These are phyloP conservation scores for Cenchrus purpureus DNA, from an alignment of 176 grass and related monocot species.

Conservation along the genomic window DNA sequence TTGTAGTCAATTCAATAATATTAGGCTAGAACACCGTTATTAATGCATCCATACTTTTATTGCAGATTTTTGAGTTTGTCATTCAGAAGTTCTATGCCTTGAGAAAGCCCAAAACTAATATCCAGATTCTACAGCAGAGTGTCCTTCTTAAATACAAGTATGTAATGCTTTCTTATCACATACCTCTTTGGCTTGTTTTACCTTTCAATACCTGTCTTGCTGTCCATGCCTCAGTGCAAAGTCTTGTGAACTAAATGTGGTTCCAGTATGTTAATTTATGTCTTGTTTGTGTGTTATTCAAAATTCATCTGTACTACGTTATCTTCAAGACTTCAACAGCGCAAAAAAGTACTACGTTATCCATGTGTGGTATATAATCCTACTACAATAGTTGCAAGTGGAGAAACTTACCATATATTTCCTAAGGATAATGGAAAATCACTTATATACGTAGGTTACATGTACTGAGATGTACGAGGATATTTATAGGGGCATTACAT, in stretches of 20 bases:
- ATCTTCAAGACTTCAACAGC: slow-evolving; percentile 6
- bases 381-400: background rate
- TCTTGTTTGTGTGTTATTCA: background rate
- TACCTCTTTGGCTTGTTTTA: slow-evolving; percentile 16
- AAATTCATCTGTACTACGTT: slow-evolving; percentile 16
- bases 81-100: slow-evolving; percentile 97
- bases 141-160: slow-evolving; percentile 99
- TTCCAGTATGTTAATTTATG: background rate
- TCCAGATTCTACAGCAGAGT: slow-evolving; percentile 98
- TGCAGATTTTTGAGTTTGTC: slow-evolving; percentile 96
- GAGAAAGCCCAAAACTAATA: slow-evolving; percentile 99
- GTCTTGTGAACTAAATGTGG: background rate
- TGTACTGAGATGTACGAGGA: background rate
- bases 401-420: background rate
- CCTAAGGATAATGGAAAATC: background rate
- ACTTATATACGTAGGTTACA: background rate
- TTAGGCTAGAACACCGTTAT: slow-evolving; percentile 24
- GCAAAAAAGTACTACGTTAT: slow-evolving; percentile 1
- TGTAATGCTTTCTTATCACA: slow-evolving; percentile 31
- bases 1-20: background rate
- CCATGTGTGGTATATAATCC: background rate
- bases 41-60: slow-evolving; percentile 40
- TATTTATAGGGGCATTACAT: background rate
- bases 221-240: background rate
- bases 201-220: background rate